Base-by-base conservation (phyloP, 805 yeast genomes). In the Candida krabiensis region DNA sequence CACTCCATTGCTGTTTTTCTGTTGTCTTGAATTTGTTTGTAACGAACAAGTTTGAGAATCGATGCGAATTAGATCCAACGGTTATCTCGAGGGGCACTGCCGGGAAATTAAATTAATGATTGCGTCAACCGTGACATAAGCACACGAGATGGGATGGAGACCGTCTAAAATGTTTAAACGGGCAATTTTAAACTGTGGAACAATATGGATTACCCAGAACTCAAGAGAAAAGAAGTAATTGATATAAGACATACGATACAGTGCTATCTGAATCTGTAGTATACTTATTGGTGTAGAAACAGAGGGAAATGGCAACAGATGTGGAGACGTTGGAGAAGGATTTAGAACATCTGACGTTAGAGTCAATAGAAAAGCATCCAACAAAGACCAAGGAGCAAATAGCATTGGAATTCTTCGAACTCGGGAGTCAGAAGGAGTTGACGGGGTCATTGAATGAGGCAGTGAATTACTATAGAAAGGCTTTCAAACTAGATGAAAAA, bases 361-460 rank as follows among this genome's bases (percentile, higher is more conserved):
- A 45, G 32, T 49, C 56, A 7, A 58, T 60, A 19, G 44, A 48
- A 19, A 39, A 48, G 16, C 63, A 61, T 44, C 61, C 66, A 4
- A 56, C 55, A 1, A 58, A 56, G 36, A 35, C 56, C 13, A 44
- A 40, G 32, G 63, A 65, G 32, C 52, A 61, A 16, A 47, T 60
- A 23, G 95, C 96, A 2, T 63, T 87, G 28, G 69, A 67, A 35
- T 63, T 76, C 16, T 88, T 86, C 66, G 88, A 83, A 49, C 60
- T 69, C 35, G 96, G 88, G 3, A 76, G 81, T 0, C 77, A 72
- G 33, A 81, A 81, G 53, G 96, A 89, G 60, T 66, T 73, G 23
- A 74, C 69, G 34, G 96, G 96, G 0, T 67, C 78, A 44, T 71
- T 88, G 77, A 73, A 86, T n/a, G 96, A 88, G 52, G 96, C 96